Evolutionary conservation across 768 basidiomycete species (phyloP).

Genomic region (Calocybe cyanea): DNA sequence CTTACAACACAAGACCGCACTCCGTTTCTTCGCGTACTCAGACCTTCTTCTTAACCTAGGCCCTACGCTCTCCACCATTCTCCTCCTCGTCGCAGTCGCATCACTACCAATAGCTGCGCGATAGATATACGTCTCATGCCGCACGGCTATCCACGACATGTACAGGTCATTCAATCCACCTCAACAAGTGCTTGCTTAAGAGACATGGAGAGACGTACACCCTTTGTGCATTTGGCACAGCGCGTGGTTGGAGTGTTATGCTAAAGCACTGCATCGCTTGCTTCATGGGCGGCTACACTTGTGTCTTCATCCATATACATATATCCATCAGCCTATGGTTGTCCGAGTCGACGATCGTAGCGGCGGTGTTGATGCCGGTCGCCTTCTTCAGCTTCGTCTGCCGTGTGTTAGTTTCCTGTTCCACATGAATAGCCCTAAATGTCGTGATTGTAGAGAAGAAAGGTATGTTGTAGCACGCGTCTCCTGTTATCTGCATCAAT

Average conservation of each 20-base stretch:
- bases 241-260: conserved; percentile 16
- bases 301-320: conserved; percentile 13
- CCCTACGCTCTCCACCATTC: conserved; percentile 19
- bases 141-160: conserved; percentile 12
- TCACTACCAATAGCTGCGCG: conserved; percentile 19
- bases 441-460: conserved; percentile 11
- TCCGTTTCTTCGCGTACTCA: conserved; percentile 19
- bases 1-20: too few species aligned
- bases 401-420: conserved; percentile 16
- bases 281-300: conserved; percentile 16
- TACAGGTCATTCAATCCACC: conserved; percentile 6
- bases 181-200: conserved; percentile 13
- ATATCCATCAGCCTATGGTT: conserved; percentile 15
- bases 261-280: conserved; percentile 16
- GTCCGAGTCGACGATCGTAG: conserved; percentile 11
- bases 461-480: conserved; percentile 5
- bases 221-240: conserved; percentile 19
- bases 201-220: conserved; percentile 20
- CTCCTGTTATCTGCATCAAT: neutral
- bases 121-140: conserved; percentile 18
- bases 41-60: conserved; percentile 20
- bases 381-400: conserved; percentile 13
- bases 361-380: conserved; percentile 15
- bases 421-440: conserved; percentile 15
- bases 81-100: conserved; percentile 20